These are phyloP conservation scores for Fremontodendron californicum DNA, from an alignment of 345 rosid species.

Conservation along the genomic window DNA sequence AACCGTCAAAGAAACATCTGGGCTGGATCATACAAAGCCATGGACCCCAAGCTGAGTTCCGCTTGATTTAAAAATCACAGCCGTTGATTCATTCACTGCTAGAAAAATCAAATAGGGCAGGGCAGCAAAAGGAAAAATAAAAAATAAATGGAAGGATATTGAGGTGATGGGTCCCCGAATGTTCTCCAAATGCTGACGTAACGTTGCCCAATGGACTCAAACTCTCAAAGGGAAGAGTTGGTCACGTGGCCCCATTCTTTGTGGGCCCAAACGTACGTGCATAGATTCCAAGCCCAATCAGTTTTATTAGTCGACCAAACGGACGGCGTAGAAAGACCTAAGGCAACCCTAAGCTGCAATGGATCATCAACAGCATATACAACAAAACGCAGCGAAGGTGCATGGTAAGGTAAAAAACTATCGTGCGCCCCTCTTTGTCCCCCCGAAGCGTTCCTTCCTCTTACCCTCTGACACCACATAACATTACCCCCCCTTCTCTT, in stretches of 20 bases:
- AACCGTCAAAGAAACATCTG: not conserved
- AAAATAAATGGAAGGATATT: no score
- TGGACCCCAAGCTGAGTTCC: not conserved
- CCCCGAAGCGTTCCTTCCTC: conserved; percentile 21
- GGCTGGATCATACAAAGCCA: no score
- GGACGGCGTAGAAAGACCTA: not conserved
- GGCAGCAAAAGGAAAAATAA: no score
- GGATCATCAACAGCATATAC: not conserved
- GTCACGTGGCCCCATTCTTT: conserved; percentile 4
- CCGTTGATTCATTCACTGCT: not conserved
- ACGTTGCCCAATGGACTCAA: not conserved
- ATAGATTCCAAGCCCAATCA: not conserved
- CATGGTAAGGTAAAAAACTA: conserved; percentile 21
- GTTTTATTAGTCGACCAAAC: not conserved
- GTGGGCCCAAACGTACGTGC: conserved; percentile 22
- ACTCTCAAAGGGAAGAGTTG: not conserved
- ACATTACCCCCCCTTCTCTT: conserved; percentile 20
- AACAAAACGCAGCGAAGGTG: conserved; percentile 9
- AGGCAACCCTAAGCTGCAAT: not conserved
- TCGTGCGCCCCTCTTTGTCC: conserved; percentile 29
- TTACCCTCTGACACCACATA: conserved; percentile 24
- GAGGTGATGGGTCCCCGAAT: not conserved
- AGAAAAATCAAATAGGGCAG: not conserved
- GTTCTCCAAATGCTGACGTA: not conserved
- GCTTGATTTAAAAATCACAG: not conserved